These are phyloP conservation scores for Apostasia shenzhenica DNA, from an alignment of 106 monocot species.

Conservation along the genomic window DNA sequence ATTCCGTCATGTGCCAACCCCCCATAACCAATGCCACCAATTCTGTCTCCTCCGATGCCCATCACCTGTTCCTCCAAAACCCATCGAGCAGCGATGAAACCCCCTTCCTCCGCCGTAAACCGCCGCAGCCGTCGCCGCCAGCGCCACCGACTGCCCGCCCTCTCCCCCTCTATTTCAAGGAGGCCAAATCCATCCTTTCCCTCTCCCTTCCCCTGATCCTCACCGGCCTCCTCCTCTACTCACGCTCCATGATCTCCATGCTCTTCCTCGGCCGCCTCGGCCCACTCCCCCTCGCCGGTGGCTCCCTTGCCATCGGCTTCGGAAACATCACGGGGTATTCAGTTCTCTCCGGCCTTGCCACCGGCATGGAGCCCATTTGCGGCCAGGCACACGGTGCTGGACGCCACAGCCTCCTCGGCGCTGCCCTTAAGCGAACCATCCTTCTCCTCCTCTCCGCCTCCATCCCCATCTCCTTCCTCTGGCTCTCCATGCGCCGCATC, in stretches of 20 bases:
- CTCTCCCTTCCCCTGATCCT: slow-evolving; percentile 45
- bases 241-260: slow-evolving; percentile 75
- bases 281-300: slow-evolving; percentile 65
- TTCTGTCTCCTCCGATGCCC: neutral
- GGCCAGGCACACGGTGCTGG: slow-evolving; percentile 66
- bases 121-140: no score
- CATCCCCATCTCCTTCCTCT: slow-evolving; percentile 29
- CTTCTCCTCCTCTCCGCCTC: slow-evolving; percentile 32
- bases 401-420: slow-evolving; percentile 6
- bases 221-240: slow-evolving; percentile 65
- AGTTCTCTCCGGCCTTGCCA: slow-evolving; percentile 78
- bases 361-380: slow-evolving; percentile 92
- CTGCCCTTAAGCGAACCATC: slow-evolving; percentile 23
- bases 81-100: neutral
- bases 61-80: no score
- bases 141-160: neutral
- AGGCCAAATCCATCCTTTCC: slow-evolving; percentile 25
- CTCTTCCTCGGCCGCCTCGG: slow-evolving; percentile 74
- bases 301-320: slow-evolving; percentile 77
- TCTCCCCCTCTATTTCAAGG: slow-evolving; percentile 9
- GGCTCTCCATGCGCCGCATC: slow-evolving; percentile 30
- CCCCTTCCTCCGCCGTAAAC: neutral
- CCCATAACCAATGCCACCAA: neutral
- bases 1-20: neutral
- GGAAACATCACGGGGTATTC: slow-evolving; percentile 95